Evolutionary conservation across 129 eudicot genomes (phyloP), one percentile per base, ranked within the genome.

Genomic region (Deinandra increscens): DNA sequence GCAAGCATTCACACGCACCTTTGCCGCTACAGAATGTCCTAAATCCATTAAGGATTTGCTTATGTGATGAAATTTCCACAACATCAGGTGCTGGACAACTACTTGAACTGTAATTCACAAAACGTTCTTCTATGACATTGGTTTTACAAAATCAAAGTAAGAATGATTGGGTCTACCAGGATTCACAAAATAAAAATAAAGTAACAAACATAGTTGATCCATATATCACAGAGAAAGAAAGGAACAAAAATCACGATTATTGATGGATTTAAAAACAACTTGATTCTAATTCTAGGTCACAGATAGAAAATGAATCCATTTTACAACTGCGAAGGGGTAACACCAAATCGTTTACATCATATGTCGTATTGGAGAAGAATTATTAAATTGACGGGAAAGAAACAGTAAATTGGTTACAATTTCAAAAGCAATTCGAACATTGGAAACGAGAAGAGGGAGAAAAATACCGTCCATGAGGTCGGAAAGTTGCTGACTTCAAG

Each of bases 51-150:
- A 39, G 67, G 46, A 53, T 41, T 62, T 75, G 71, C 67, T 77
- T 78, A 83, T 66, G 61, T 53, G 79, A 74, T 36, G 82, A 73
- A 59, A 73, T 36, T 62, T 78, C 85, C 62, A 42, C 84, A 74
- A 39, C 78, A 59, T 53, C 81, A 59, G 54, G 87, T 64, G 79
- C 76, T 63, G 79, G 87, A 60, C 49, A 77, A 75, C 49, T 73
- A 73, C 83, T 90, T 81, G 94, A 84, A 85, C 97, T 84, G 97
- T 84, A 80, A 54, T 54, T 67, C 50, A 71, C 74, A 78, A 79
- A 75, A 78, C 33, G 36, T 53, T 64, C 66, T 71, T 42, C 53
- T 5, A 49, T 6, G 6, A 60, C 46, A 70, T 31, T 20, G 59
- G 22, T 34, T 26, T 64, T 39, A 44, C 20, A 56, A 80, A 19